Evolutionary conservation across 176 grass and related monocot genomes (phyloP), one percentile per base, ranked within the genome.

Genomic region (Oryza australiensis): DNA sequence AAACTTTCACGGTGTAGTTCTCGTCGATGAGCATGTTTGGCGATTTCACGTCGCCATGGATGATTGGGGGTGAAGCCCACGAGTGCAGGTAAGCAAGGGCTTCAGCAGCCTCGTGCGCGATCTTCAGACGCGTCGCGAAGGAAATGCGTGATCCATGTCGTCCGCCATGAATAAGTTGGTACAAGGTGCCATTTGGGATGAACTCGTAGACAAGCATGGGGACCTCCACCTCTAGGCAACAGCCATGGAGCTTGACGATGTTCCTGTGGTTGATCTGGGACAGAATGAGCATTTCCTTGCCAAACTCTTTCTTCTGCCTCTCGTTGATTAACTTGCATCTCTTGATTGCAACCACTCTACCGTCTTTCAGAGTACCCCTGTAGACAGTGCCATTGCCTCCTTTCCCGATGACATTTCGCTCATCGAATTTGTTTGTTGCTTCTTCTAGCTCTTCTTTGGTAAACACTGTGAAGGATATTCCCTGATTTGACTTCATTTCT

Each of bases 11-110:
- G 3, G 79, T 73, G 64, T 85, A 90, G 75, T 82, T 77, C 3
- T 82, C 75, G 26, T 79, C 91, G 14, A 93, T 71, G 12, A 93
- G 87, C 26, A 93, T 85, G 76, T 93, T 93, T 7, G 84, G 78
- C 3, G 87, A 82, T 62, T 93, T 93, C 3, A 93, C 91, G 33
- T 93, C 87, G 43, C 87, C 80, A 1, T 93, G 91, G 83, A 93
- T 77, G 46, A 93, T 76, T 3, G 87, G 87, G 3, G 91, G 84
- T 0, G 77, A 90, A 46, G 81, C 91, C 91, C 87, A 90, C 0
- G 84, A 90, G 42, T 93, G 91, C 26, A 93, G 66, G 83, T 93
- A 93, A 1, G 87, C 87, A 7, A 93, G 91, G n/a, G 91, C 91
- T 77, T 93, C 84, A 0, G 91, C 91, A 2, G 72, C 28, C 45